These are phyloP conservation scores for Mucor mucedo DNA, from an alignment of 371 early-diverging fungal species.

Conservation along the genomic window DNA sequence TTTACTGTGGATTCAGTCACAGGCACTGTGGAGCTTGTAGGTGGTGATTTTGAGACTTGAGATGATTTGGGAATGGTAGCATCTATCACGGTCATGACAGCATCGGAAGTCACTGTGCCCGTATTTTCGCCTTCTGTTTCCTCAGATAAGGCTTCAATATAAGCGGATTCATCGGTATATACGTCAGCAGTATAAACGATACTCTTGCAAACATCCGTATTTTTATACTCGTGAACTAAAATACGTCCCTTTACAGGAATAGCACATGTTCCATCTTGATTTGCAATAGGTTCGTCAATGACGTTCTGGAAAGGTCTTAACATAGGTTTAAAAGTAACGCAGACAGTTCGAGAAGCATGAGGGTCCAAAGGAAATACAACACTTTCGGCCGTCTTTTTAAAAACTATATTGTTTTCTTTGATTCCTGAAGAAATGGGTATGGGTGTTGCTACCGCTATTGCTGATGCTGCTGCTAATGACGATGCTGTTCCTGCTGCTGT, in stretches of 20 bases:
- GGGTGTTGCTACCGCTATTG: not conserved
- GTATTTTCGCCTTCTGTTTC: conserved; percentile 21
- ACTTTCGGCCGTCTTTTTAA: conserved; percentile 72
- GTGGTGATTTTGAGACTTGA: not conserved
- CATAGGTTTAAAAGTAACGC: conserved; percentile 62
- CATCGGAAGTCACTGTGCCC: not conserved
- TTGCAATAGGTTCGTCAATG: conserved; percentile 3
- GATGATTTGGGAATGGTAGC: not conserved
- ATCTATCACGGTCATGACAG: not conserved
- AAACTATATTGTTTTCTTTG: conserved; percentile 48
- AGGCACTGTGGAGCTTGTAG: not conserved
- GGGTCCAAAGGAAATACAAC: conserved; percentile 79
- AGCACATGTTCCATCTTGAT: conserved; percentile 1
- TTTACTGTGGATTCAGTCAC: not conserved
- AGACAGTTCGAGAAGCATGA: conserved; percentile 72
- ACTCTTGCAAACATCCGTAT: conserved; percentile 85
- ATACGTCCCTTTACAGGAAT: conserved; percentile 59
- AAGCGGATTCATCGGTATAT: conserved; percentile 48
- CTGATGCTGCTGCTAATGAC: not conserved
- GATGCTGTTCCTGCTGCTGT: not conserved
- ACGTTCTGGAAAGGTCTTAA: conserved; percentile 35
- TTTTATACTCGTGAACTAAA: conserved; percentile 88
- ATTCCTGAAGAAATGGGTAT: not conserved
- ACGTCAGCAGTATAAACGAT: conserved; percentile 66
- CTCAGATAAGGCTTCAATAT: conserved; percentile 34